A percentile compares a stretch with the other conserved stretches of the same genome.
Evolutionary conservation across 2,329 filamentous ascomycete genomes (phyloP).

Genomic region (Botryosphaeria dothidea): DNA sequence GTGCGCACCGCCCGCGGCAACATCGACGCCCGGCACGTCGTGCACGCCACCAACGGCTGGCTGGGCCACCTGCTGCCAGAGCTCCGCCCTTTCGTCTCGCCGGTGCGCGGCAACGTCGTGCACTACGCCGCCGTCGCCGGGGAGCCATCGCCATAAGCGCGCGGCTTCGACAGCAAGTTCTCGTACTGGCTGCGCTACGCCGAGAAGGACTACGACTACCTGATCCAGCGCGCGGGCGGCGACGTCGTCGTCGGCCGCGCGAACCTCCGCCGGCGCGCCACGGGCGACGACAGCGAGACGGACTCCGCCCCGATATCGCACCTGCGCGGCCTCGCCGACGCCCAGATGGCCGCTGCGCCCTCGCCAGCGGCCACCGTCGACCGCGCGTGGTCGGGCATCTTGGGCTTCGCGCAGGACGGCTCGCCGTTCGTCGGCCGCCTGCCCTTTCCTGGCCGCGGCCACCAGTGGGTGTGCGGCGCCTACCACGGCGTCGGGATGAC

Average conservation of each 20-base stretch:
- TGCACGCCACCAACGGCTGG: constrained; percentile 33
- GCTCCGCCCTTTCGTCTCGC: not conserved
- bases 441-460: not conserved
- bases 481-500: not conserved
- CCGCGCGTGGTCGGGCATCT: not conserved
- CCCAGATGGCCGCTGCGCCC: not conserved
- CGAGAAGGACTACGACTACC: not conserved
- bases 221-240: not conserved
- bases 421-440: not conserved
- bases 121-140: not conserved
- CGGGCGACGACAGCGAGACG: not conserved
- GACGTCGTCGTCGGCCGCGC: not conserved
- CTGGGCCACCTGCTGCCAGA: constrained; percentile 26
- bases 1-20: not conserved
- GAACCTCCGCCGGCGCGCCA: not conserved
- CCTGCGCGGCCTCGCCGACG: not conserved
- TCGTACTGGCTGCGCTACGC: not conserved
- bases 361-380: not conserved
- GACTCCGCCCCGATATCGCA: not conserved
- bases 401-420: not conserved
- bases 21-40: constrained; percentile 21
- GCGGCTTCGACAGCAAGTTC: not conserved
- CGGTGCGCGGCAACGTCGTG: not conserved
- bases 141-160: not conserved
- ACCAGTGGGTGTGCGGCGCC: not conserved